A percentile compares a stretch with the other conserved stretches of the same genome.
These are phyloP conservation scores for Exutisphaerella laricina DNA, from an alignment of 2,329 filamentous ascomycete genomes.

Conservation along the genomic window DNA sequence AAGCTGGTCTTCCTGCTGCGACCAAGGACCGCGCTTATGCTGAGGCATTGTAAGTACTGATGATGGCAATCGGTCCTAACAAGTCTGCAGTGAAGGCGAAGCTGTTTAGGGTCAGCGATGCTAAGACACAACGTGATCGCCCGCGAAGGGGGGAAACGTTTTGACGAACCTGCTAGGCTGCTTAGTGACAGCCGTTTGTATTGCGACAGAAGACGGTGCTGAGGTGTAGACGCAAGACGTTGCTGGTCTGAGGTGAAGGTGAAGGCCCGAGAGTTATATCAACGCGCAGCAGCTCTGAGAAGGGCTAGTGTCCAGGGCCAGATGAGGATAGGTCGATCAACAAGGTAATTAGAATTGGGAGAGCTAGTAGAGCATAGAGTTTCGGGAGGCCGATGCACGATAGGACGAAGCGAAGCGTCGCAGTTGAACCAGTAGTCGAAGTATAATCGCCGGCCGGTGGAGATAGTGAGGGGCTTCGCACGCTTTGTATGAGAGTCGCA, in stretches of 20 bases:
- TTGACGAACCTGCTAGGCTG: conserved; percentile 18
- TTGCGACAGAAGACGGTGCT: conserved; percentile 12
- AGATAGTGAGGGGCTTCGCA: conserved; percentile 5
- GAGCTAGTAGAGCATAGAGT: conserved; percentile 12
- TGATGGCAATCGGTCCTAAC: conserved; percentile 1
- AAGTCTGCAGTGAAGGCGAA: conserved; percentile 4
- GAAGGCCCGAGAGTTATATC: no score
- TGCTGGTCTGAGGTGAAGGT: conserved; percentile 14
- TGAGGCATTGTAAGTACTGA: conserved; percentile 36
- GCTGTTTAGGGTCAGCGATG: conserved; percentile 11
- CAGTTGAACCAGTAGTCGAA: conserved; percentile 1
- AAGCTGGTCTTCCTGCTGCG: conserved; percentile 65
- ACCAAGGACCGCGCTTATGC: conserved; percentile 77
- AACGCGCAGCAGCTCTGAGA: conserved; percentile 10
- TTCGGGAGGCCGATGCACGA: no score
- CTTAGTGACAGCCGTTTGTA: conserved; percentile 17
- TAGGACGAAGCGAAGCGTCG: no score
- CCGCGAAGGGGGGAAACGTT: conserved; percentile 3
- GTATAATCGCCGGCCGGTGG: background rate
- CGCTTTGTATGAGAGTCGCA: conserved; percentile 2
- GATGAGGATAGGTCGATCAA: conserved; percentile 12
- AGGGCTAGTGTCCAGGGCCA: conserved; percentile 10
- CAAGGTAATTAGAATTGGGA: conserved; percentile 19
- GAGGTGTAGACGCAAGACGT: conserved; percentile 15
- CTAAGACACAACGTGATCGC: no score